Evolutionary conservation across 2,329 filamentous ascomycete species (phyloP), one percentile per base, ranked within the genome.

Genomic region (Lasiodiplodia gonubiensis): DNA sequence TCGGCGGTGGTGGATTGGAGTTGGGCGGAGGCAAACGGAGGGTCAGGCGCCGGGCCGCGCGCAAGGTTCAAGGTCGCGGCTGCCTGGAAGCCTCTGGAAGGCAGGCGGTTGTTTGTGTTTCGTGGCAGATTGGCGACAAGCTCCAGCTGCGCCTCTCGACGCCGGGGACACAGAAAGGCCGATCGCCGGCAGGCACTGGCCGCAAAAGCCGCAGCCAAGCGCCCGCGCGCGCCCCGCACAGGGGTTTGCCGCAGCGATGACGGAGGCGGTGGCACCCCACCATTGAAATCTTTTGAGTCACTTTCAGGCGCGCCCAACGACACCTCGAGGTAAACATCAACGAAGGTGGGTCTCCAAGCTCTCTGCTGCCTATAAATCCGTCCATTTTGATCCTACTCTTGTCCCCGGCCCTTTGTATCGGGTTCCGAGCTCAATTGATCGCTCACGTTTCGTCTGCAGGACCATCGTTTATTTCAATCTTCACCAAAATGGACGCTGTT

Each of bases 241-340:
- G 49, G 54, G 51, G 46, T 53, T 25, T 12, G 35, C 30, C 16
- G 25, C 39, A 55, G 64, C 64, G 64, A 66, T 66, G 64, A 66
- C 64, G 64, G 64, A 66, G 64, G 39, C 61, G 49, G 48, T 37
- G 42, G 30, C 61, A 35, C 64, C 52, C 42, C 33, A 66, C 52
- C 64, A 66, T 53, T 27, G 64, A 66, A 66, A 48, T 66, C 54
- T 66, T 65, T 66, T 59, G 64, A 66, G 53, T 57, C 53, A 65
- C 63, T 46, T 37, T 30, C 51, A 21, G 23, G 63, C 63, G 39
- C 49, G 63, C 63, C 63, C 51, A 46, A 49, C 64, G 64, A 59
- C 53, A 66, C 37, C 53, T 51, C 52, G 25, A 30, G 30, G 18
- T 49, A 51, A 35, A 63, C 27, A 63, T 37, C 59, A 52, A 23